Evolutionary conservation across 495 filamentous ascomycete species (phyloP), one percentile per base, ranked within the genome.

Genomic region (Platismatia glauca): DNA sequence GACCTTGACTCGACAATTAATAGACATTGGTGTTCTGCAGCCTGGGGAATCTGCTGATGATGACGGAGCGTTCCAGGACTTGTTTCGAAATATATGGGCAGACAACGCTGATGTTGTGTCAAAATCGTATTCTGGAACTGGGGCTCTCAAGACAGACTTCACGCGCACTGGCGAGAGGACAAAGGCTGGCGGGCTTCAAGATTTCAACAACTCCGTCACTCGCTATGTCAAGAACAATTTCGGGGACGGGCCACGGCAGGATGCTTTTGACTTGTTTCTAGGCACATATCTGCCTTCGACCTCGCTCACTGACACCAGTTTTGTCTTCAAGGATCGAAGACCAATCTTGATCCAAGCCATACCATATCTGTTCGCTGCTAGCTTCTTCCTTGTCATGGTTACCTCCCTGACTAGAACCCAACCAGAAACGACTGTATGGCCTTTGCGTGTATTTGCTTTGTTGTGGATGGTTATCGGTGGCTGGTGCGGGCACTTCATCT

Each of bases 21-120:
- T 81, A 57, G 94, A 97, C 68, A 77, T 91, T 15, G 90, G 88
- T 34, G 75, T 95, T 56, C 78, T 97, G 41, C 71, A 80, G 22
- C 78, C 79, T 9, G 90, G 90, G 53, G 84, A 93, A 64, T 81
- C 77, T 20, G 82, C 84, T 18, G 81, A 83, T 52, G 84, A 87
- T 66, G 91, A 95, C 66, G 72, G 79, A 13, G 82, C 78, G 7
- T 97, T 98, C 70, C 91, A 94, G 71, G 75, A 85, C 67, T 73
- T 96, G 38, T 98, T 96, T 82, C 88, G 93, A 24, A 96, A 97
- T 71, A 79, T 96, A 38, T 98, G 94, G 94, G 94, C 94, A 39
- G 94, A 98, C 74, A 98, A 98, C 72, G 94, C 94, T 31, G 94
- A 98, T 69, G 87, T 90, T 20, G 94, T 98, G 29, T 93, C 90